These are phyloP conservation scores for Stephania japonica DNA, from an alignment of 164 flowering plant species.

Conservation along the genomic window DNA sequence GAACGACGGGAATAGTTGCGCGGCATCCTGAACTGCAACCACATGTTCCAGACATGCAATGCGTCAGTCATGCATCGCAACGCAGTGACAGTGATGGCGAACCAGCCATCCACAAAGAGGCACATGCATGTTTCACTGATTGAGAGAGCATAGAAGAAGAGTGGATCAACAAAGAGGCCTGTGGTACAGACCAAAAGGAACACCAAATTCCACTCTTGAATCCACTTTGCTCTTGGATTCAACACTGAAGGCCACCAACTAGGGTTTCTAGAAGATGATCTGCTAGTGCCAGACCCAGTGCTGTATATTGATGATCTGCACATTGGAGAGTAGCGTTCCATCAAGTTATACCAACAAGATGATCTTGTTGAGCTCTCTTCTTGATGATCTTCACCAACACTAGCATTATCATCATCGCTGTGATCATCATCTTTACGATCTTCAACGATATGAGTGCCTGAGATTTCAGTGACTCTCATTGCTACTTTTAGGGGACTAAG, in stretches of 20 bases:
- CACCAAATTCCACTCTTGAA: conserved; percentile 80
- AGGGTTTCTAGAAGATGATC: not conserved
- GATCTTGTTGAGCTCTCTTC: conserved; percentile 9
- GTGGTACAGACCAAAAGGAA: conserved; percentile 70
- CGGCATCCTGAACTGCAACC: conserved; percentile 68
- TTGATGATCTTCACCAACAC: conserved; percentile 15
- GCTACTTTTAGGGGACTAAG: not conserved
- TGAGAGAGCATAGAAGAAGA: conserved; percentile 86
- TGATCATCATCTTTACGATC: conserved; percentile 2
- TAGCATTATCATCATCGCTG: conserved; percentile 13
- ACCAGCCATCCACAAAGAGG: conserved; percentile 90
- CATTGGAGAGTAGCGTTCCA: not conserved
- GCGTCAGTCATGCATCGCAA: conserved; percentile 87
- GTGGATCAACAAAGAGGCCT: conserved; percentile 83
- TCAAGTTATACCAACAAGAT: not conserved
- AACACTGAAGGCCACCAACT: conserved; percentile 6
- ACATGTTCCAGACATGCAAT: conserved; percentile 82
- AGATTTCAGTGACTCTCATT: not conserved
- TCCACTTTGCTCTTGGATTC: conserved; percentile 64
- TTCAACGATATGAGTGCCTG: not conserved
- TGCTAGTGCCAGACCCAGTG: not conserved
- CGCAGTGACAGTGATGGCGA: conserved; percentile 74
- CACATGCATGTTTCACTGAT: conserved; percentile 76
- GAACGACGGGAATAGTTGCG: conserved; percentile 13
- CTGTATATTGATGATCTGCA: not conserved